Percentiles rank a stretch among this genome's conserved stretches.
These are phyloP conservation scores for Eucalyptus albens DNA, from an alignment of 345 rosid genomes.

Conservation along the genomic window DNA sequence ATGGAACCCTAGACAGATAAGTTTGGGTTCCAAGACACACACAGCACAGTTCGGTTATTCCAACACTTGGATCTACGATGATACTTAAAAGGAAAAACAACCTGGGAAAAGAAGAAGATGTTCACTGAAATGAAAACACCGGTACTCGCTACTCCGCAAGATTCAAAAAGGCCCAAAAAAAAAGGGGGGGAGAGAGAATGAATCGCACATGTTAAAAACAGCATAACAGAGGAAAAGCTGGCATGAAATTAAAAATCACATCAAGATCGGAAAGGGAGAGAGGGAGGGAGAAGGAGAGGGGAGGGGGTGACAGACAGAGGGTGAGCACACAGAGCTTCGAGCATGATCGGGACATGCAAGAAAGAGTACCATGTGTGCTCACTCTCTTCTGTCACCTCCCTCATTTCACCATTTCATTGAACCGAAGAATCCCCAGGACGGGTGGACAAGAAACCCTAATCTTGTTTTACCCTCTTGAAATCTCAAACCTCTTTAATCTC, in stretches of 20 bases:
- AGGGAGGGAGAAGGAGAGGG: not conserved
- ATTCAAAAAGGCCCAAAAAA: not conserved
- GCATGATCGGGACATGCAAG: slow-evolving; percentile 4
- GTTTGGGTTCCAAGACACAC: not conserved
- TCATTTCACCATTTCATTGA: not conserved
- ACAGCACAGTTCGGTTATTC: not conserved
- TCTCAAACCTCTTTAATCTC: no score
- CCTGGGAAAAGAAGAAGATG: not conserved
- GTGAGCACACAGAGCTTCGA: slow-evolving; percentile 23
- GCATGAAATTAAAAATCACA: not conserved
- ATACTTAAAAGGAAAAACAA: not conserved
- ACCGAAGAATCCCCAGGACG: not conserved
- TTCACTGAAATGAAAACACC: not conserved
- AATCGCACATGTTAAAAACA: not conserved
- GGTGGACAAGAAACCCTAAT: not conserved
- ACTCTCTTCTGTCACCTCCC: slow-evolving; percentile 31
- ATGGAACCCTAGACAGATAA: not conserved
- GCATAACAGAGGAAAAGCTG: not conserved
- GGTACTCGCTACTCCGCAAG: not conserved
- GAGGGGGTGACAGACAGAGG: slow-evolving; percentile 19
- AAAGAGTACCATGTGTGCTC: slow-evolving; percentile 19
- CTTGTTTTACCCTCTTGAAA: not conserved
- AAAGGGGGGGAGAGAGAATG: not conserved
- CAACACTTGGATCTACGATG: not conserved
- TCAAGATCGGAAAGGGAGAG: not conserved